phyloP scores from a whole-genome alignment of 306 rosid species.

The Boehmeria nivea region DNA sequence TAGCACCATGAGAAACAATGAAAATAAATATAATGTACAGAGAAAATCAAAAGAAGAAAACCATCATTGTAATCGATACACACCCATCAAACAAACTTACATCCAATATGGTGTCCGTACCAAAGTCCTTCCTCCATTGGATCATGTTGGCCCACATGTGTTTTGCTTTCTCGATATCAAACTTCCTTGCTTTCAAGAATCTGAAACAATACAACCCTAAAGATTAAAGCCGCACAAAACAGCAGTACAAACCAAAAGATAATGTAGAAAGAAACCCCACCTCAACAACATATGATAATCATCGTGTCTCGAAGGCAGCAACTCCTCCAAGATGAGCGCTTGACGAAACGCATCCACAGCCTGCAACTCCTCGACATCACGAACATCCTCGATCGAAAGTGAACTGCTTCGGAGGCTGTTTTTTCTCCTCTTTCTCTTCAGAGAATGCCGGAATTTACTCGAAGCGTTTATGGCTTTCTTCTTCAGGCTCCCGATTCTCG shows the following conservation, averaged over 20 bases:
- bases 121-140: conserved; percentile 86
- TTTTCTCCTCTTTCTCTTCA: conserved; percentile 59
- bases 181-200: conserved; percentile 90
- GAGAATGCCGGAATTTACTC: conserved; percentile 74
- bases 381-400: conserved; percentile 77
- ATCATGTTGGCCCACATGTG: conserved; percentile 91
- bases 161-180: conserved; percentile 80
- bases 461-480: conserved; percentile 86
- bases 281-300: conserved; percentile 80
- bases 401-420: conserved; percentile 33
- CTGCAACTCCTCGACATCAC: conserved; percentile 70
- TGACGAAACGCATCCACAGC: conserved; percentile 73
- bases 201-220: conserved; percentile 35
- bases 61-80: background rate
- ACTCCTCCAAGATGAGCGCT: conserved; percentile 53
- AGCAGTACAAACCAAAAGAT: background rate
- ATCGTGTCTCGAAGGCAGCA: conserved; percentile 65
- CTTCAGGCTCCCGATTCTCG: conserved; percentile 62
- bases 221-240: conserved; percentile 4
- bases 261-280: conserved; percentile 25
- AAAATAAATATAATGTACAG: background rate
- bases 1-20: too few relatives aligned
- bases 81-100: conserved; percentile 28
- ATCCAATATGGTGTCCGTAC: conserved; percentile 79
- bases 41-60: background rate